Evolutionary conservation across 2,329 filamentous ascomycete genomes (phyloP).

Genomic region (Gaeumannomyces tritici): DNA sequence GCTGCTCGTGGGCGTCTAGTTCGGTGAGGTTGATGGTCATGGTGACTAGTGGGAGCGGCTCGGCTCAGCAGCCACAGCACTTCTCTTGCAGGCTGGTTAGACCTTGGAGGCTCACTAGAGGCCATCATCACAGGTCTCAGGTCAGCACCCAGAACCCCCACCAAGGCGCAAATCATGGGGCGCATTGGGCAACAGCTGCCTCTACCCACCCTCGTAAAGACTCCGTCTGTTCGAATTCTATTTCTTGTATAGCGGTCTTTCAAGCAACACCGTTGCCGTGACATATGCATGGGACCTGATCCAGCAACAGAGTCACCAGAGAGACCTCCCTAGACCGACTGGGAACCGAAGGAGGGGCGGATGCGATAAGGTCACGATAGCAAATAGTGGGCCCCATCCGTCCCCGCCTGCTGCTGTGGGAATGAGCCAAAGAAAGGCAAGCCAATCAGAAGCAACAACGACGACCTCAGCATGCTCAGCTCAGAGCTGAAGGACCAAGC

Average conservation of each 20-base stretch:
- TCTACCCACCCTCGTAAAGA: not conserved
- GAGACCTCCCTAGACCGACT: too few species aligned
- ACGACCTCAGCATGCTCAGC: not conserved
- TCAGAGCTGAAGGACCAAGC: not conserved
- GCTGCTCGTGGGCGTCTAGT: constrained; percentile 69
- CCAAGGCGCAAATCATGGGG: not conserved
- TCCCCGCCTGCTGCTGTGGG: too few species aligned
- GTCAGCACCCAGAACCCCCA: too few species aligned
- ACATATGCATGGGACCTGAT: not conserved
- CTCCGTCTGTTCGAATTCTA: not conserved
- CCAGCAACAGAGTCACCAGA: not conserved
- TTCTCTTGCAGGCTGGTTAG: too few species aligned
- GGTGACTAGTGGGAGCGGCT: not conserved
- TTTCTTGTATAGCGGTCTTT: not conserved
- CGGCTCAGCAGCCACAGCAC: too few species aligned
- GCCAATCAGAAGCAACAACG: not conserved
- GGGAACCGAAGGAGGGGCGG: not conserved
- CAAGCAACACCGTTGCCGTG: not conserved
- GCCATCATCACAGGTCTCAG: too few species aligned
- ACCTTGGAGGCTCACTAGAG: too few species aligned
- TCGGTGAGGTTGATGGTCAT: constrained; percentile 35
- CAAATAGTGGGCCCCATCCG: not conserved
- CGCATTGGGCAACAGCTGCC: not conserved
- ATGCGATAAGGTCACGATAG: not conserved
- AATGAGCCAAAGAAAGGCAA: not conserved